A percentile compares a stretch with the other conserved stretches of the same genome.
Evolutionary conservation across 208 protist species (phyloP).

Genomic region (Leishmania lainsoni): DNA sequence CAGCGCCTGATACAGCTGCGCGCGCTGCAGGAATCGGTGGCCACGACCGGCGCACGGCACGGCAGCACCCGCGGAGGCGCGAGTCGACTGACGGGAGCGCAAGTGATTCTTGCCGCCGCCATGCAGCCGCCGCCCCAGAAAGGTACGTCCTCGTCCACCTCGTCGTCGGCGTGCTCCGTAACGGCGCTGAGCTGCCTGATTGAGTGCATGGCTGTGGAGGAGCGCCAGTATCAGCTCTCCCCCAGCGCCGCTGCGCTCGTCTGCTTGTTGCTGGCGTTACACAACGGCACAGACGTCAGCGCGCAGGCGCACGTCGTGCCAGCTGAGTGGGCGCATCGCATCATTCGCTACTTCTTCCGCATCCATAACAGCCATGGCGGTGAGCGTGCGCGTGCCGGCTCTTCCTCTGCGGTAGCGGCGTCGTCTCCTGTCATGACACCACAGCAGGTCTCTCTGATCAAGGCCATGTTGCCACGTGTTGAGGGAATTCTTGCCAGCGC

Average conservation of each 20-base stretch:
- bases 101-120: constrained; percentile 34
- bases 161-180: constrained; percentile 26
- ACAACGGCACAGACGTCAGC: constrained; percentile 6
- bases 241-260: constrained; percentile 53
- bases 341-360: constrained; percentile 51
- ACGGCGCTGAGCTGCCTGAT: constrained; percentile 74
- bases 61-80: background rate
- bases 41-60: constrained; percentile 15
- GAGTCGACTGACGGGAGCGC: constrained; percentile 13
- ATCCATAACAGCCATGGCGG: background rate
- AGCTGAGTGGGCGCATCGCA: constrained; percentile 29
- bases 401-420: constrained; percentile 12
- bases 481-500: constrained; percentile 15
- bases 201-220: constrained; percentile 72
- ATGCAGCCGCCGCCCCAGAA: constrained; percentile 26
- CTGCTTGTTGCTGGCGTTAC: constrained; percentile 45
- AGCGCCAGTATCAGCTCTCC: constrained; percentile 57
- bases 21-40: constrained; percentile 46
- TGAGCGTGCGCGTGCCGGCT: constrained; percentile 9
- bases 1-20: constrained; percentile 45
- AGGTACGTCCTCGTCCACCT: background rate
- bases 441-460: constrained; percentile 26
- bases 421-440: constrained; percentile 7
- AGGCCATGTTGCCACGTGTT: constrained; percentile 28
- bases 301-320: constrained; percentile 36